Conservation (phyloP, 768 basidiomycete genomes). For the Phanerochaete sordida region DNA sequence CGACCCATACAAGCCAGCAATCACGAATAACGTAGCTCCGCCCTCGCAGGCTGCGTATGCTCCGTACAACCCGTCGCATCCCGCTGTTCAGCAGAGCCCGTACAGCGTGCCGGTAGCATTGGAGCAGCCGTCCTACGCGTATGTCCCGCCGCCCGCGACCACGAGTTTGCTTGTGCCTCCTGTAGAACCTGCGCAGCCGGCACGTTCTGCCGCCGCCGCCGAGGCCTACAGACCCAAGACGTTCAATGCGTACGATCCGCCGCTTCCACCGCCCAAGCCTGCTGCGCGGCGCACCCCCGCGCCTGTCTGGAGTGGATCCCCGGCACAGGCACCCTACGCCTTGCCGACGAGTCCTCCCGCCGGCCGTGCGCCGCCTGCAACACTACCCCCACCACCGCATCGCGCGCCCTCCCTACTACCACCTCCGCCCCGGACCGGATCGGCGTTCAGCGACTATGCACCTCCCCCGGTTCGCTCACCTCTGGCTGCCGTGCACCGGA, state of each 20-base stretch:
- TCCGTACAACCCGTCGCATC: constrained; percentile 23
- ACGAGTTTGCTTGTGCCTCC: constrained; percentile 12
- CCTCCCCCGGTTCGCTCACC: not conserved
- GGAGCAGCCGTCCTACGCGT: not conserved
- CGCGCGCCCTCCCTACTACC: constrained; percentile 9
- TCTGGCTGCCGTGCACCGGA: not conserved
- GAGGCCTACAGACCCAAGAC: constrained; percentile 60
- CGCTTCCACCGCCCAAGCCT: constrained; percentile 51
- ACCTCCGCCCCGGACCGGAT: constrained; percentile 7
- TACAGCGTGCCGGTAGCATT: not conserved
- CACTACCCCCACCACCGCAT: constrained; percentile 15
- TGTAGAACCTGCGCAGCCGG: constrained; percentile 19
- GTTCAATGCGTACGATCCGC: constrained; percentile 75
- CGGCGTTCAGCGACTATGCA: constrained; percentile 2
- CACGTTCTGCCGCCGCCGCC: constrained; percentile 35
- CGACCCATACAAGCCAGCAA: constrained; percentile 24
- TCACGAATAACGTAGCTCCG: constrained; percentile 5
- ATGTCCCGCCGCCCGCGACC: constrained; percentile 2
- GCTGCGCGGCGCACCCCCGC: constrained; percentile 26
- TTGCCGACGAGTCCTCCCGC: constrained; percentile 16
- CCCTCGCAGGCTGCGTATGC: not conserved
- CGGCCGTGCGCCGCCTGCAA: not conserved
- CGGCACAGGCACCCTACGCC: constrained; percentile 22
- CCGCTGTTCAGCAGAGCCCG: constrained; percentile 6
- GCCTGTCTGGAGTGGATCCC: constrained; percentile 15